Conservation (phyloP, 1,139 yeast genomes). For the Barnettozyma hawaiiensis region DNA sequence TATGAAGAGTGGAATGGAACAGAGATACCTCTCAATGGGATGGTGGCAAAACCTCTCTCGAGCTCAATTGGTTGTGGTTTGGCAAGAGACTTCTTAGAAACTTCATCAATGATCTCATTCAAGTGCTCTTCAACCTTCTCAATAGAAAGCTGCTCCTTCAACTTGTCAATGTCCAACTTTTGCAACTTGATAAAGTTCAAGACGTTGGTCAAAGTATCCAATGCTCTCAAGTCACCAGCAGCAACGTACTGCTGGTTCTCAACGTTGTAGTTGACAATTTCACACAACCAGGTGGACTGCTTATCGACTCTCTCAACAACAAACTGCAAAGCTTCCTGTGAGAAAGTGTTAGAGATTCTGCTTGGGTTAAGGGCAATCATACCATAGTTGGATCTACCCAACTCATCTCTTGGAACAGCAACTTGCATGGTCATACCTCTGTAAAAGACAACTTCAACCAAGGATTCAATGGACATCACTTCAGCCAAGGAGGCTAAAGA, state of each 20-base stretch:
- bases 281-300: slow-evolving; percentile 89
- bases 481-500: slow-evolving; percentile 96
- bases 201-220: slow-evolving; percentile 90
- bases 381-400: slow-evolving; percentile 97
- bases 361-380: slow-evolving; percentile 99
- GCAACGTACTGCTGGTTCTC: slow-evolving; percentile 98
- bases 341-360: slow-evolving; percentile 81
- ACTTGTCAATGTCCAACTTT: slow-evolving; percentile 87
- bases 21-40: slow-evolving; percentile 95
- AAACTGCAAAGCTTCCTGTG: slow-evolving; percentile 89
- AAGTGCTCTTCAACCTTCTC: slow-evolving; percentile 88
- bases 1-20: slow-evolving; percentile 99
- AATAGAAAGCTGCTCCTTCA: slow-evolving; percentile 72
- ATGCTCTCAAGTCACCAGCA: slow-evolving; percentile 95
- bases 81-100: slow-evolving; percentile 69
- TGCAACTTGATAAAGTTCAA: slow-evolving; percentile 88
- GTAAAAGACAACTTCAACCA: slow-evolving; percentile 97
- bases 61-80: slow-evolving; percentile 96
- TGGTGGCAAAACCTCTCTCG: slow-evolving; percentile 97
- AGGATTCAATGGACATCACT: slow-evolving; percentile 97
- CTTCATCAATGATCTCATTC: slow-evolving; percentile 81
- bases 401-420: slow-evolving; percentile 94
- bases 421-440: slow-evolving; percentile 99
- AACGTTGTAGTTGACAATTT: slow-evolving; percentile 96
- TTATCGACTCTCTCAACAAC: slow-evolving; percentile 85